Conservation (phyloP, 257 asterid genomes). For the Fraxinus anomala region DNA sequence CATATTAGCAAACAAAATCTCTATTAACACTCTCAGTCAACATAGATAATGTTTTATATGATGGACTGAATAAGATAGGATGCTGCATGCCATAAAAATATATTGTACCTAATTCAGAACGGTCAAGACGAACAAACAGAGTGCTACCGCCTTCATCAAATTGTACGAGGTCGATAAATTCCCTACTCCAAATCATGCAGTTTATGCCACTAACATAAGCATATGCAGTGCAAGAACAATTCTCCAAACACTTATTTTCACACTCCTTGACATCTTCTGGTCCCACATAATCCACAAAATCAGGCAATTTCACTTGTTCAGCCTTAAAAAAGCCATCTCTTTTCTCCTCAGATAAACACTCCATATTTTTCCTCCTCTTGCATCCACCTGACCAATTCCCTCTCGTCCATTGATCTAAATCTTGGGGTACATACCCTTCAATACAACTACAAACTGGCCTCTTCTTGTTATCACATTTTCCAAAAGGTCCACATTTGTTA, state of each 20-base stretch:
- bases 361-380: slow-evolving; percentile 41
- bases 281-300: slow-evolving; percentile 48
- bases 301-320: slow-evolving; percentile 64
- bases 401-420: slow-evolving; percentile 44
- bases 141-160: slow-evolving; percentile 53
- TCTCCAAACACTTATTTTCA: slow-evolving; percentile 41
- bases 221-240: slow-evolving; percentile 72
- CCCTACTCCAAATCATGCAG: slow-evolving; percentile 69
- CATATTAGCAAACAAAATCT: background rate
- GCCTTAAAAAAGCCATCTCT: slow-evolving; percentile 44
- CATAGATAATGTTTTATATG: background rate
- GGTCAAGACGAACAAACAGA: slow-evolving; percentile 59
- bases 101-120: slow-evolving; percentile 57
- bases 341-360: slow-evolving; percentile 33
- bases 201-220: slow-evolving; percentile 54
- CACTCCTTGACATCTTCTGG: slow-evolving; percentile 36
- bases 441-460: slow-evolving; percentile 51
- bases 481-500: slow-evolving; percentile 67
- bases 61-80: background rate
- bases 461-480: slow-evolving; percentile 37
- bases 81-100: background rate
- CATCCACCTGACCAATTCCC: slow-evolving; percentile 71
- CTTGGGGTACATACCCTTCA: slow-evolving; percentile 53
- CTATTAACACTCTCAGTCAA: background rate
- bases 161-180: slow-evolving; percentile 63